Evolutionary conservation across 2,329 filamentous ascomycete species (phyloP).

Genomic region (Colletotrichum theobromicola): DNA sequence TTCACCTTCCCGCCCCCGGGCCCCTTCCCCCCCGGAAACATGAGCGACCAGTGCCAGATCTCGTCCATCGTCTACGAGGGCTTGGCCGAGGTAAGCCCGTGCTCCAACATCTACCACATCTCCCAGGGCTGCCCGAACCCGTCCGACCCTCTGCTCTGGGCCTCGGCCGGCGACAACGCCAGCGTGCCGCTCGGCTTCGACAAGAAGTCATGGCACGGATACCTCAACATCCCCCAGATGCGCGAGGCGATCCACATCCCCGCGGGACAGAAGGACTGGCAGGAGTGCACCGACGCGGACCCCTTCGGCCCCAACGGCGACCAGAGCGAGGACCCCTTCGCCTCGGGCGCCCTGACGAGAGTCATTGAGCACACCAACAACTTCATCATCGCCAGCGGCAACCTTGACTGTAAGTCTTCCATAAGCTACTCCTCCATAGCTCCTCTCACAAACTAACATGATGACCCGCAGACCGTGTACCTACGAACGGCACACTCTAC

Average conservation of each 20-base stretch:
- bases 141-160: conserved; percentile 73
- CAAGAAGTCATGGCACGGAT: conserved; percentile 59
- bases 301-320: conserved; percentile 39
- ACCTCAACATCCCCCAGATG: conserved; percentile 75
- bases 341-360: conserved; percentile 65
- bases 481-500: conserved; percentile 72
- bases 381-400: conserved; percentile 76
- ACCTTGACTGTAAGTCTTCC: conserved; percentile 60
- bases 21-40: conserved; percentile 52
- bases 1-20: conserved; percentile 73
- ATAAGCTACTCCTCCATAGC: not conserved
- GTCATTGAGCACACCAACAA: conserved; percentile 77
- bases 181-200: conserved; percentile 61
- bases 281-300: conserved; percentile 48
- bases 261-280: conserved; percentile 29
- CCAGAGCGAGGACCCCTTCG: conserved; percentile 50
- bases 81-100: conserved; percentile 68
- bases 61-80: conserved; percentile 58
- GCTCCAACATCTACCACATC: conserved; percentile 81
- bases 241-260: conserved; percentile 74
- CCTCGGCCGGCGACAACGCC: conserved; percentile 48
- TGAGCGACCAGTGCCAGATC: conserved; percentile 58
- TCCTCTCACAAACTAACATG: not conserved
- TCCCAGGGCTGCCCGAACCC: conserved; percentile 73
- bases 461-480: conserved; percentile 50